Base-by-base conservation (phyloP, 345 rosid species). In the Pugionium dolabratum region DNA sequence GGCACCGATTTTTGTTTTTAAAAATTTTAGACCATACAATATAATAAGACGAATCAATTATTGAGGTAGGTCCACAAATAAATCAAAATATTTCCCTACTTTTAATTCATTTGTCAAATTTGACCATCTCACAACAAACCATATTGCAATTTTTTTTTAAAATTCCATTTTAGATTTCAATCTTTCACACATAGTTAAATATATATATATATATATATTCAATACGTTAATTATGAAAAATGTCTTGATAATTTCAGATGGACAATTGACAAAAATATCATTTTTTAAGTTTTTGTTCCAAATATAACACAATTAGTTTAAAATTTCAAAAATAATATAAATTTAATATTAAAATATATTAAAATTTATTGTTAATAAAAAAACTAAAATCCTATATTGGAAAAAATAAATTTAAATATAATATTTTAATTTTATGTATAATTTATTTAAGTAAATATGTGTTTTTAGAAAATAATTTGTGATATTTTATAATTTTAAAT, bases 1-100 rank as follows among this genome's bases (percentile, higher is more conserved):
- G 18, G 18, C 18, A 18, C 18, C 18, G 18, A 18, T 18, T 18
- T 18, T 18, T 18, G 18, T 54, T 11, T 43, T 44, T 37, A 18
- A 18, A 18, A 25, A 9, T 18, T 7, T 40, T 51, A 51, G 56
- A 59, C 51, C 44, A 1, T 5, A 8, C 9, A 31, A 18, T 18
- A 3, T 39, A 5, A 42, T 40, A 29, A 55, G 8, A 62, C 39
- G 46, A 40, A 28, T 33, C 54, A 43, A 65, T 35, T 42, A 65
- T 50, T 34, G 26, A 26, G 27, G 33, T 49, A 36, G 65, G 65
- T 48, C 75, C 57, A 54, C 7, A 1, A 61, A 36, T 25, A 35
- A 37, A 36, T 70, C 33, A 18, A 46, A 50, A 59, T 50, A 62
- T 5, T 46, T 63, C 39, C 58, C 64, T 46, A 62, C 67, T 34